Conservation (phyloP, 208 protist species). For the Leishmania gerbilli region DNA sequence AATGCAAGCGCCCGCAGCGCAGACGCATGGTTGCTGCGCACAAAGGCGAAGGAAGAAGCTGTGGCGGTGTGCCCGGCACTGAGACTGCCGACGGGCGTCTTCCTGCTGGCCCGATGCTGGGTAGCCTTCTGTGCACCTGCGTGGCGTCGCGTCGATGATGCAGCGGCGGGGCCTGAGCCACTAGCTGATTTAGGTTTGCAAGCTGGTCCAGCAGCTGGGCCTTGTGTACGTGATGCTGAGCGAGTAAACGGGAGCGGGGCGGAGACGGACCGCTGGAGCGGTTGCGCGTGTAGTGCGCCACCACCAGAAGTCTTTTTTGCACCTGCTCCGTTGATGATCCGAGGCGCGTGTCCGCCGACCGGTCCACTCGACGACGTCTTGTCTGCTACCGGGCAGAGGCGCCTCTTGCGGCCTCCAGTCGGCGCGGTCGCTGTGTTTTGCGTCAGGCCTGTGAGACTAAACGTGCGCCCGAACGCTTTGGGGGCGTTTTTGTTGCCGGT, state of each 20-base stretch:
- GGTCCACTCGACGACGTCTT: not conserved
- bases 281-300: not conserved
- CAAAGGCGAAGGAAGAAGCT: conserved; percentile 7
- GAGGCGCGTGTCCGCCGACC: not conserved
- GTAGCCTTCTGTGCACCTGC: not conserved
- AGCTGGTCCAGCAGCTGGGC: not conserved
- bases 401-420: conserved; percentile 1
- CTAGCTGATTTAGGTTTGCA: not conserved
- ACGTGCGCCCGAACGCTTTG: conserved; percentile 21
- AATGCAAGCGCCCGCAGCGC: conserved; percentile 12
- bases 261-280: conserved; percentile 21
- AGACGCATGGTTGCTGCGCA: conserved; percentile 34
- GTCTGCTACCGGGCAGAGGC: not conserved
- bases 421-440: not conserved
- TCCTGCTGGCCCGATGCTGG: not conserved
- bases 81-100: not conserved
- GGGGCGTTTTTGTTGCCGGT: not conserved
- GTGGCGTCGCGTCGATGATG: not conserved
- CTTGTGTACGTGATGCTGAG: conserved; percentile 2
- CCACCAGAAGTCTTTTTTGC: not conserved
- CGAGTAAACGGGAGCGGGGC: conserved; percentile 15
- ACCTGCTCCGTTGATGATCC: not conserved
- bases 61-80: not conserved
- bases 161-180: not conserved
- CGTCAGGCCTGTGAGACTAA: conserved; percentile 24